phyloP scores from a whole-genome alignment of 2,329 filamentous ascomycete species.

The Xylariaceae sp. region DNA sequence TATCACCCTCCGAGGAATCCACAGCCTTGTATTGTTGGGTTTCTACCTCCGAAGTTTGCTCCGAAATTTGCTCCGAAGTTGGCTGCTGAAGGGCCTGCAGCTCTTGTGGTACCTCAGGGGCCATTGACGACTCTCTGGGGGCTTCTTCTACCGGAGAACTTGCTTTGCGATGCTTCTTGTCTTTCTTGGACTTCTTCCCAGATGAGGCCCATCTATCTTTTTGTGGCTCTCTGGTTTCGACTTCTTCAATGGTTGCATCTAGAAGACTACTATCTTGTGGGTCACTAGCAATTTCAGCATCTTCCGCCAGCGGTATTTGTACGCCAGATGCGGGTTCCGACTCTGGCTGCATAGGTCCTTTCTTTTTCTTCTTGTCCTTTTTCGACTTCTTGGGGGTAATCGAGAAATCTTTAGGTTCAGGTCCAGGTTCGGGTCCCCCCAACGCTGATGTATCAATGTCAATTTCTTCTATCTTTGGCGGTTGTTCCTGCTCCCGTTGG shows the following conservation, averaged over 20 bases:
- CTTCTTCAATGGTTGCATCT: constrained; percentile 13
- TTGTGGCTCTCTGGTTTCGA: constrained; percentile 18
- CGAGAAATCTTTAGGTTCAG: constrained; percentile 21
- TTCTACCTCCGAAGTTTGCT: constrained; percentile 23
- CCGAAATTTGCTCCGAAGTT: constrained; percentile 28
- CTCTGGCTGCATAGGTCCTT: constrained; percentile 31
- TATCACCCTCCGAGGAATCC: constrained; percentile 35
- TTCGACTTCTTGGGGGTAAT: constrained; percentile 42
- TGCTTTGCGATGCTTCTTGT: constrained; percentile 38
- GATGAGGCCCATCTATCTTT: constrained; percentile 33
- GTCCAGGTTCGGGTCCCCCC: constrained; percentile 19
- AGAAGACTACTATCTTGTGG: constrained; percentile 1
- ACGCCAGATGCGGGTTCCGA: constrained; percentile 26
- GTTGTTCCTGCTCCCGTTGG: constrained; percentile 4
- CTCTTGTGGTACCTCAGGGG: constrained; percentile 21
- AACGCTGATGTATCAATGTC: constrained; percentile 10
- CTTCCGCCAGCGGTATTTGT: constrained; percentile 26
- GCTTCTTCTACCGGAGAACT: neutral
- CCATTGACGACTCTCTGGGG: neutral
- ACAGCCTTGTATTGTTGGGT: constrained; percentile 20
- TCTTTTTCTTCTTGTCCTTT: constrained; percentile 47
- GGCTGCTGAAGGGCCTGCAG: constrained; percentile 19
- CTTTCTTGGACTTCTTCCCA: constrained; percentile 42
- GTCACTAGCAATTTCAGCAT: constrained; percentile 6
- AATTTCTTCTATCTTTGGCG: constrained; percentile 13